These are phyloP conservation scores for Sordariomycetes sp. DNA, from an alignment of 2,329 filamentous ascomycete genomes.

Conservation along the genomic window DNA sequence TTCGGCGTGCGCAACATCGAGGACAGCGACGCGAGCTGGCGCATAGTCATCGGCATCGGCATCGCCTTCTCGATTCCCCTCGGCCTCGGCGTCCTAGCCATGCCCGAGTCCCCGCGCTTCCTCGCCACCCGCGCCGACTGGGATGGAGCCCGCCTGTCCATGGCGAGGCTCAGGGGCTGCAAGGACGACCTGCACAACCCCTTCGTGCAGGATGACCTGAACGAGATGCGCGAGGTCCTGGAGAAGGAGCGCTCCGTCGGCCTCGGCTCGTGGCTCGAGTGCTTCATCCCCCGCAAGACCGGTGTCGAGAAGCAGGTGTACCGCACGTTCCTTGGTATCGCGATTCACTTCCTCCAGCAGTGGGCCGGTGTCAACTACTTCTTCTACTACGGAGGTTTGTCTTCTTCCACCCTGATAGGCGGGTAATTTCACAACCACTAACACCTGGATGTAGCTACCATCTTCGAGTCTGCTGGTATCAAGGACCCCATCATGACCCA, in stretches of 20 bases:
- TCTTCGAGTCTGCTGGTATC: slow-evolving; percentile 58
- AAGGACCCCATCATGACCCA: slow-evolving; percentile 55
- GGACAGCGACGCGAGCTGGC: slow-evolving; percentile 39
- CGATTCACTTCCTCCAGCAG: slow-evolving; percentile 25
- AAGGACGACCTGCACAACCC: slow-evolving; percentile 31
- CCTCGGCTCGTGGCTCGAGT: slow-evolving; percentile 43
- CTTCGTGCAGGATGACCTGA: slow-evolving; percentile 39
- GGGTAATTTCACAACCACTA: too few species aligned
- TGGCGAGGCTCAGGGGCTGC: slow-evolving; percentile 41
- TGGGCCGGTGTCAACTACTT: slow-evolving; percentile 53
- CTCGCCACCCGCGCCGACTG: slow-evolving; percentile 35
- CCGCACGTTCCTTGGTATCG: slow-evolving; percentile 52
- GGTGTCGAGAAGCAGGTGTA: slow-evolving; percentile 48
- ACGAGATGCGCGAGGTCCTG: slow-evolving; percentile 38
- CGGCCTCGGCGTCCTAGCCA: slow-evolving; percentile 37
- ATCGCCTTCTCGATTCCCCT: slow-evolving; percentile 42
- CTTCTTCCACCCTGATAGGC: neutral
- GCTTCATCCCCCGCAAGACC: slow-evolving; percentile 43
- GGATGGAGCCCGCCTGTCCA: slow-evolving; percentile 35
- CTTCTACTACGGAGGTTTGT: slow-evolving; percentile 44
- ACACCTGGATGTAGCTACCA: slow-evolving; percentile 28
- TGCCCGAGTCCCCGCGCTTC: slow-evolving; percentile 49
- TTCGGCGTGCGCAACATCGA: slow-evolving; percentile 35
- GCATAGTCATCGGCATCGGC: slow-evolving; percentile 48
- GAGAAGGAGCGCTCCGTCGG: slow-evolving; percentile 32